phyloP scores from a whole-genome alignment of 2,329 filamentous ascomycete genomes.

The Hypoxylon sp. region DNA sequence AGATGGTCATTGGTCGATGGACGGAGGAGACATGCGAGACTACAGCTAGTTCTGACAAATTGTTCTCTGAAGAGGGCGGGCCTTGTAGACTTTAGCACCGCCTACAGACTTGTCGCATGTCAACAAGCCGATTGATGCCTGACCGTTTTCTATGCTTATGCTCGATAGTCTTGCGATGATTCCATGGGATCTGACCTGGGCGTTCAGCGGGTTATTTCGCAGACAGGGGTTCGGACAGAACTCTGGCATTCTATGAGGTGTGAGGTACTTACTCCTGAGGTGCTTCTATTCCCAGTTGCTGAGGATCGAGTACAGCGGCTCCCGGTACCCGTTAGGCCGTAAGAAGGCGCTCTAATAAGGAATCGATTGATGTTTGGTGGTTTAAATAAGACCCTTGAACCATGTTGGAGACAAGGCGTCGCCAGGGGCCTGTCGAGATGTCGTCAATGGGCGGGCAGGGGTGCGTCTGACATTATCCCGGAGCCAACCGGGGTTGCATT shows the following conservation, averaged over 20 bases:
- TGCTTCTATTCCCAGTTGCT: slow-evolving; percentile 20
- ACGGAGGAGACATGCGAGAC: slow-evolving; percentile 26
- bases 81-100: slow-evolving; percentile 8
- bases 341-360: slow-evolving; percentile 35
- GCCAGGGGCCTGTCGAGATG: slow-evolving; percentile 49
- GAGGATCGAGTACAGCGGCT: slow-evolving; percentile 27
- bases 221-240: slow-evolving; percentile 17
- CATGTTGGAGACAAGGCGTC: slow-evolving; percentile 51
- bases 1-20: slow-evolving; percentile 30
- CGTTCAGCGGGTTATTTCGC: slow-evolving; percentile 18
- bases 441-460: slow-evolving; percentile 51
- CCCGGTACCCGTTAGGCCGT: slow-evolving; percentile 35
- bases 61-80: slow-evolving; percentile 22
- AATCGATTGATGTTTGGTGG: slow-evolving; percentile 43
- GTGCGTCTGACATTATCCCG: slow-evolving; percentile 45
- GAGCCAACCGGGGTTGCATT: slow-evolving; percentile 42
- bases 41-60: slow-evolving; percentile 21
- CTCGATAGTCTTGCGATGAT: slow-evolving; percentile 14
- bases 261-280: slow-evolving; percentile 18
- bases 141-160: slow-evolving; percentile 5
- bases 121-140: slow-evolving; percentile 30
- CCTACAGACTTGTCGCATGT: slow-evolving; percentile 9
- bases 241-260: slow-evolving; percentile 10
- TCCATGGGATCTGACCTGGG: slow-evolving; percentile 24
- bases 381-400: slow-evolving; percentile 55